Conservation (phyloP, 75 land plant genomes). For the Pinus taeda region DNA sequence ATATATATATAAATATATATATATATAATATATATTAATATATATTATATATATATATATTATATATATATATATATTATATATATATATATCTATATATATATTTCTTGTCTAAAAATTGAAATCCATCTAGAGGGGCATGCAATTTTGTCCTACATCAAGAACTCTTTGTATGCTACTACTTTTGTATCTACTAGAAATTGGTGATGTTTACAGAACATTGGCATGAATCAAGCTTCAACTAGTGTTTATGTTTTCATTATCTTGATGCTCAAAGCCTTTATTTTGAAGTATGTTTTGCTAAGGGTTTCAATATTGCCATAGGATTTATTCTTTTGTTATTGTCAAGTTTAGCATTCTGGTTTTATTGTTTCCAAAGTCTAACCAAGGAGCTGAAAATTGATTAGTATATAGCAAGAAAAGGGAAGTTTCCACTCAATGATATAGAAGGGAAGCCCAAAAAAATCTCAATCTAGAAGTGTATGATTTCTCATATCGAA, state of each 20-base stretch:
- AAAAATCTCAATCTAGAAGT: conserved; percentile 68
- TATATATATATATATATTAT: too few species aligned
- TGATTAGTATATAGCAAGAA: conserved; percentile 77
- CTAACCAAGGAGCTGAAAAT: conserved; percentile 52
- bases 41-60: not conserved
- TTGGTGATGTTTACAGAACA: not conserved
- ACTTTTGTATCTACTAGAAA: not conserved
- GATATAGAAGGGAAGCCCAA: conserved; percentile 83
- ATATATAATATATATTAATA: conserved; percentile 31
- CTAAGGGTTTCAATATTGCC: not conserved
- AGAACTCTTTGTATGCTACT: not conserved
- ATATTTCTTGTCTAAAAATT: not conserved
- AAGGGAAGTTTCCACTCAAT: conserved; percentile 85
- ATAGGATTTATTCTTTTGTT: not conserved
- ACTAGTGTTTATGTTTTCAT: not conserved
- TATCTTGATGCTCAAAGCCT: not conserved
- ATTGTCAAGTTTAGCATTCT: not conserved
- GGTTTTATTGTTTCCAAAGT: conserved; percentile 20
- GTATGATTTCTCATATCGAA: conserved; percentile 27
- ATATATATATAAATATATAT: too few species aligned
- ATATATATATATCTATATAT: not conserved
- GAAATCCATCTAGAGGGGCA: not conserved
- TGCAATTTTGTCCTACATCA: not conserved
- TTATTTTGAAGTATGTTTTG: not conserved
- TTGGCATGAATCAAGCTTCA: not conserved